Conservation (phyloP, 2,329 filamentous ascomycete genomes). For the Pezizomycotina sp. region DNA sequence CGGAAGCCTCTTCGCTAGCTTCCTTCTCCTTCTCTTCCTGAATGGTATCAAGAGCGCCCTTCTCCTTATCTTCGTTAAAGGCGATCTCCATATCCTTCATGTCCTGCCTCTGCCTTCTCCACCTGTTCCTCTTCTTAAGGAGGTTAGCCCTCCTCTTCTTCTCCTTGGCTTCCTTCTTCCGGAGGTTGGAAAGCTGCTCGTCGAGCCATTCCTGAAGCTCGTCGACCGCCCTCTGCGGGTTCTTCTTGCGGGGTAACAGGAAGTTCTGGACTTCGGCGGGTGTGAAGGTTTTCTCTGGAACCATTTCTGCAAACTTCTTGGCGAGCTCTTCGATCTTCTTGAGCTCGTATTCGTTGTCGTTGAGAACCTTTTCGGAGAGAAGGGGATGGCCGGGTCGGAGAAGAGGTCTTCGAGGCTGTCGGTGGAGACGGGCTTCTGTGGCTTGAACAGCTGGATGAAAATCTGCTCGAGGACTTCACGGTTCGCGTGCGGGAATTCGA, state of each 20-base stretch:
- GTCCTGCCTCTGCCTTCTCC: conserved; percentile 22
- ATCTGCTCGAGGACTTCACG: conserved; percentile 29
- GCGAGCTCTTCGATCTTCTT: conserved; percentile 35
- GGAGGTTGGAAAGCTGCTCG: conserved; percentile 19
- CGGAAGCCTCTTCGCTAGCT: no score
- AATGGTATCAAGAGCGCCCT: conserved; percentile 9
- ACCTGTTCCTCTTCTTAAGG: conserved; percentile 22
- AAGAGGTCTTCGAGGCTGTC: no score
- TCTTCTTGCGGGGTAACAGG: conserved; percentile 33
- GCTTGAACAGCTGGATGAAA: conserved; percentile 27
- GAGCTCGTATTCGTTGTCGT: conserved; percentile 15
- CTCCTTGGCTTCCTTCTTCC: conserved; percentile 23
- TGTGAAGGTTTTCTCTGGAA: conserved; percentile 35
- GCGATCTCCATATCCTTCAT: conserved; percentile 13
- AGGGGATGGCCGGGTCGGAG: no score
- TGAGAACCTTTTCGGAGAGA: no score
- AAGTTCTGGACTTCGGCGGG: conserved; percentile 38
- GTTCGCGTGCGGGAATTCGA: conserved; percentile 38
- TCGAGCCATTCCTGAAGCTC: conserved; percentile 30
- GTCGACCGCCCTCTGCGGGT: conserved; percentile 29
- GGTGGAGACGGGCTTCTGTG: conserved; percentile 15
- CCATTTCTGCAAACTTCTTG: conserved; percentile 37
- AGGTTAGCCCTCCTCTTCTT: conserved; percentile 23
- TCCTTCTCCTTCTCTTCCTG: conserved; percentile 11
- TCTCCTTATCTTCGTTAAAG: conserved; percentile 18